These are phyloP conservation scores for Plasmodium malariae DNA, from an alignment of 169 alveolate species.

Conservation along the genomic window DNA sequence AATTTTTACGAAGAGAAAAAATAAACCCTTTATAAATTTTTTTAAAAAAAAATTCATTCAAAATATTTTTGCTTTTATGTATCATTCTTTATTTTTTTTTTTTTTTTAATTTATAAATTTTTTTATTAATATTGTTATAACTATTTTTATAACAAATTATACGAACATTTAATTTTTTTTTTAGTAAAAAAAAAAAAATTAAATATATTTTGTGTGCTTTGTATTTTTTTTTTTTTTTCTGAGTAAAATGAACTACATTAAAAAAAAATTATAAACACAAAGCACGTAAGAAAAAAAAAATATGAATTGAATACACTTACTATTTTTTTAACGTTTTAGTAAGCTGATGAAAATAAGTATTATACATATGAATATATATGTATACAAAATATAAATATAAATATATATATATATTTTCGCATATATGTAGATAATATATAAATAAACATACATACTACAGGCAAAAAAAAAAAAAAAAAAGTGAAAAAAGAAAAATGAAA, in stretches of 20 bases:
- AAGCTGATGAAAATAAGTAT: neutral
- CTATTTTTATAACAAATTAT: too few relatives aligned
- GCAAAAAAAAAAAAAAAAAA: conserved; percentile 27
- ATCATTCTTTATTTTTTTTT: too few relatives aligned
- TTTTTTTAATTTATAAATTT: too few relatives aligned
- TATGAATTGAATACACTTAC: neutral
- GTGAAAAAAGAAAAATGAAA: neutral
- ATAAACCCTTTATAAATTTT: neutral
- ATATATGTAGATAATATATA: conserved; percentile 15
- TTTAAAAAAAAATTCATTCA: too few relatives aligned
- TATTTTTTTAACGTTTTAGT: neutral
- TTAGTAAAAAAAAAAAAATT: too few relatives aligned
- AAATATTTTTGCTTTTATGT: too few relatives aligned
- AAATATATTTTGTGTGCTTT: neutral
- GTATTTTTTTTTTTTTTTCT: neutral
- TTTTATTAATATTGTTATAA: too few relatives aligned
- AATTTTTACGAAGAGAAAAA: neutral
- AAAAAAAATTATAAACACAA: neutral
- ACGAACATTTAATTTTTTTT: too few relatives aligned
- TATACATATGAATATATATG: neutral
- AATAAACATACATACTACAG: conserved; percentile 1
- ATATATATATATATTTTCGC: neutral
- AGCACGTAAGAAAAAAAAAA: neutral
- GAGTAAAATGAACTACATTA: neutral
- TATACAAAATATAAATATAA: neutral